Percentiles rank a stretch among this genome's conserved stretches.
Evolutionary conservation across 495 filamentous ascomycete species (phyloP).

Genomic region (Zalerion maritima): DNA sequence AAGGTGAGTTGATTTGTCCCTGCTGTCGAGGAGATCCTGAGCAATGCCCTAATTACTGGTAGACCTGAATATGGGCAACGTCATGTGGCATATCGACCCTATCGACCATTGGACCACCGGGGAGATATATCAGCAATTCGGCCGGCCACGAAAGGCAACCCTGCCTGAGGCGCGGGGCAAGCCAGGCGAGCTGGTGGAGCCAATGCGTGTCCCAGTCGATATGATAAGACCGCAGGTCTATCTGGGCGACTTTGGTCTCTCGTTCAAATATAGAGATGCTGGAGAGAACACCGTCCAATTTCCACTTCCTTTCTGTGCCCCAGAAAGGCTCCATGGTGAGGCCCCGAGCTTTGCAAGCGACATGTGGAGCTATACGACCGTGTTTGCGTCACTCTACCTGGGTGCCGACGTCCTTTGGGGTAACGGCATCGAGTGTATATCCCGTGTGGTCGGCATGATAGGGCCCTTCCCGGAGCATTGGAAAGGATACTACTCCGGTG

Average conservation of each 20-base stretch:
- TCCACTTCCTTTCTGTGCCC: constrained; percentile 13
- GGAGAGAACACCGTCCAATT: constrained; percentile 8
- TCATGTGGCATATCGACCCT: constrained; percentile 14
- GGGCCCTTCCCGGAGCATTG: constrained; percentile 9
- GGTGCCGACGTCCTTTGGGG: constrained; percentile 2
- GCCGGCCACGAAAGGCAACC: constrained; percentile 13
- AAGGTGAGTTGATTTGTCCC: constrained; percentile 10
- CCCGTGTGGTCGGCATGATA: constrained; percentile 5
- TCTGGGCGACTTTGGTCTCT: constrained; percentile 5
- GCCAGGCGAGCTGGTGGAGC: constrained; percentile 13
- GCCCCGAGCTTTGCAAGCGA: constrained; percentile 18
- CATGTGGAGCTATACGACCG: constrained; percentile 22
- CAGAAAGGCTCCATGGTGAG: constrained; percentile 15
- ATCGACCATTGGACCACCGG: constrained; percentile 9
- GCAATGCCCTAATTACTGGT: constrained; percentile 3
- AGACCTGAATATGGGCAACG: constrained; percentile 13
- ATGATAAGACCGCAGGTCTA: constrained; percentile 6
- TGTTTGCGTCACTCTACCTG: constrained; percentile 17
- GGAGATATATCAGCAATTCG: constrained; percentile 15
- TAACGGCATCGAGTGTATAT: constrained; percentile 4
- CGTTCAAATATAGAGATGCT: constrained; percentile 11
- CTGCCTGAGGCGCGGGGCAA: constrained; percentile 8
- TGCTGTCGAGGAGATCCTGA: not conserved
- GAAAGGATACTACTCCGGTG: constrained; percentile 7
- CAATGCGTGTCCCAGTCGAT: constrained; percentile 6